Evolutionary conservation across 306 rosid genomes (phyloP).

Genomic region (Delonix regia): DNA sequence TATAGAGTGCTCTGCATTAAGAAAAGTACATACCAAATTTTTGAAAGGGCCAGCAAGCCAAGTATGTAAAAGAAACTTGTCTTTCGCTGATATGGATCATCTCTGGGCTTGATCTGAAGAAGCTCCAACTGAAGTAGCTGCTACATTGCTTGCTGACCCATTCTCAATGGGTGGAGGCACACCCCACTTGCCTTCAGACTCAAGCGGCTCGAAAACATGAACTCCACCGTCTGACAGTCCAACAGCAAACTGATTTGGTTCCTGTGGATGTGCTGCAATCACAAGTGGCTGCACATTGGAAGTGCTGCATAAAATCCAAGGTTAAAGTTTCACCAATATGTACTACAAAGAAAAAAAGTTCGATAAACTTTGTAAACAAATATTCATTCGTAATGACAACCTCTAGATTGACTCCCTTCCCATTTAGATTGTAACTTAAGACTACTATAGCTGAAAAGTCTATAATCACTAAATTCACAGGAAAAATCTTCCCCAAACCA

Average conservation of each 20-base stretch:
- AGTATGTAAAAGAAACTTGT: slow-evolving; percentile 77
- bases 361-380: not conserved
- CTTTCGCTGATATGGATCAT: slow-evolving; percentile 59
- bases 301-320: slow-evolving; percentile 47
- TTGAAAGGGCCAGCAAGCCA: slow-evolving; percentile 45
- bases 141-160: slow-evolving; percentile 77
- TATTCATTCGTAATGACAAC: not conserved
- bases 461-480: not conserved
- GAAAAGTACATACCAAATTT: slow-evolving; percentile 38
- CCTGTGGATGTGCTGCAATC: slow-evolving; percentile 97
- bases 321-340: slow-evolving; percentile 3
- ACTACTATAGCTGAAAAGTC: not conserved
- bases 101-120: slow-evolving; percentile 85
- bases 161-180: slow-evolving; percentile 89
- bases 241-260: slow-evolving; percentile 85
- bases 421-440: not conserved
- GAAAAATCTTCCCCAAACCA: not conserved
- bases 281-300: slow-evolving; percentile 81
- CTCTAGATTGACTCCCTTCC: not conserved
- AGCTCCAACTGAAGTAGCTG: slow-evolving; percentile 72
- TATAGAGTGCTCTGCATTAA: slow-evolving; percentile 17
- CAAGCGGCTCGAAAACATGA: slow-evolving; percentile 92
- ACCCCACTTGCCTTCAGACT: slow-evolving; percentile 97
- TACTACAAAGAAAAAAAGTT: not conserved
- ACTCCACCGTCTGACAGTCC: slow-evolving; percentile 94